Percentiles rank a stretch among this genome's conserved stretches.
Conservation (phyloP, 2,329 filamentous ascomycete genomes). For the Phaeoacremonium minimum region DNA sequence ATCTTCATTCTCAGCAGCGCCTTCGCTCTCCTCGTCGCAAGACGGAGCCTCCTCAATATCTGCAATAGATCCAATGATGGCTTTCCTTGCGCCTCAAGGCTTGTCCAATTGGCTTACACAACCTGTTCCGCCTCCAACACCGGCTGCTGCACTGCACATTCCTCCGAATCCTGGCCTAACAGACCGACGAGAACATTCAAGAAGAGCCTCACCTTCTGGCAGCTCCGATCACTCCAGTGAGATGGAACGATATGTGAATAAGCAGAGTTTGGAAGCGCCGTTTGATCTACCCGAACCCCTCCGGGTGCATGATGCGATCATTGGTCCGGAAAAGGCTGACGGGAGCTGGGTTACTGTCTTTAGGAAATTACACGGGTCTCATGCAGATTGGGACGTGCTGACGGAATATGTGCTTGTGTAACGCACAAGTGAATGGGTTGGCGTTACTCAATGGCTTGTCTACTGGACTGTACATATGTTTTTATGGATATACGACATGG, state of each 20-base stretch:
- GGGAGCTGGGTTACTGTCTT: slow-evolving; percentile 25
- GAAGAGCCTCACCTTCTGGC: background rate
- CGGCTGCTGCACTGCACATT: background rate
- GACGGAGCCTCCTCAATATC: slow-evolving; percentile 7
- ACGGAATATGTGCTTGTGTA: slow-evolving; percentile 17
- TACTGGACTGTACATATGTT: too few species aligned
- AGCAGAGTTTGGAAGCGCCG: slow-evolving; percentile 18
- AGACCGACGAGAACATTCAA: too few species aligned
- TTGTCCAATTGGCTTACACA: background rate
- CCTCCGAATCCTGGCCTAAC: background rate
- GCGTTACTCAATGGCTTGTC: too few species aligned
- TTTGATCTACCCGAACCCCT: slow-evolving; percentile 25
- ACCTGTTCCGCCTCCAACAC: background rate
- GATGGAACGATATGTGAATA: too few species aligned
- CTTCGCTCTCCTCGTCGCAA: slow-evolving; percentile 1
- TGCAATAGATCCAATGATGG: slow-evolving; percentile 1
- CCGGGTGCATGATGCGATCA: slow-evolving; percentile 22
- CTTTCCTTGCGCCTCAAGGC: slow-evolving; percentile 3
- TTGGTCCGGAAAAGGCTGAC: slow-evolving; percentile 21
- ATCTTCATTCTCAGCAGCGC: slow-evolving; percentile 2
- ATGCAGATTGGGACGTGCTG: slow-evolving; percentile 22
- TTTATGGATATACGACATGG: too few species aligned
- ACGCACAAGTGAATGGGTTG: too few species aligned
- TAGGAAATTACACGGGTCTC: slow-evolving; percentile 19
- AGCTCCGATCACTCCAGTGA: background rate